Conservation (phyloP, 192 early-diverging fungal species). For the Umbelopsis ramanniana region DNA sequence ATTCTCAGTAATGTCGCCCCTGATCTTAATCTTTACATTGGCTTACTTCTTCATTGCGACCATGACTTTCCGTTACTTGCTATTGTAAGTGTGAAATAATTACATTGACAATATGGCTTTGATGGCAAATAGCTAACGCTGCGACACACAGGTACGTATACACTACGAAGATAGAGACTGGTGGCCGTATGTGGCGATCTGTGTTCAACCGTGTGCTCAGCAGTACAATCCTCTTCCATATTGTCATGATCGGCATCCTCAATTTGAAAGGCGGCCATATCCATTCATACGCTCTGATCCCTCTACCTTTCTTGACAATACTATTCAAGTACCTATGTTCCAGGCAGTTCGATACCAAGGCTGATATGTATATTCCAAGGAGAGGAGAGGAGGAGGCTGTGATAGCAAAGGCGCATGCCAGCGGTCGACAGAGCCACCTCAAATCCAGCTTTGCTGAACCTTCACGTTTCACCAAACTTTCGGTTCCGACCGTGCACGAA, state of each 20-base stretch:
- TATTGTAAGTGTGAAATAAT: conserved; percentile 51
- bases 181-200: conserved; percentile 72
- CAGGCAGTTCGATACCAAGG: conserved; percentile 49
- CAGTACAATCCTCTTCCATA: conserved; percentile 70
- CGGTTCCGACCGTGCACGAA: conserved; percentile 69
- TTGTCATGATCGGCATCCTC: conserved; percentile 65
- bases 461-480: conserved; percentile 54
- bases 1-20: conserved; percentile 73
- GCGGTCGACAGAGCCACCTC: conserved; percentile 29
- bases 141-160: conserved; percentile 56
- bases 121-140: background rate
- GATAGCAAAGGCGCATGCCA: background rate
- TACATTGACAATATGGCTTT: background rate
- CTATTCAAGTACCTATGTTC: conserved; percentile 53
- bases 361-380: conserved; percentile 51
- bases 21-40: conserved; percentile 69
- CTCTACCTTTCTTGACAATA: conserved; percentile 67
- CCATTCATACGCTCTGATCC: conserved; percentile 57
- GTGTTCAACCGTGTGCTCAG: conserved; percentile 68
- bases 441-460: conserved; percentile 71
- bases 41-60: conserved; percentile 66
- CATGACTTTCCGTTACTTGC: conserved; percentile 73
- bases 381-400: conserved; percentile 40
- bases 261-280: conserved; percentile 51
- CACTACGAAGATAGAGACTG: conserved; percentile 73